phyloP scores from a whole-genome alignment of 345 rosid species.

The Diplotaxis tenuifolia region DNA sequence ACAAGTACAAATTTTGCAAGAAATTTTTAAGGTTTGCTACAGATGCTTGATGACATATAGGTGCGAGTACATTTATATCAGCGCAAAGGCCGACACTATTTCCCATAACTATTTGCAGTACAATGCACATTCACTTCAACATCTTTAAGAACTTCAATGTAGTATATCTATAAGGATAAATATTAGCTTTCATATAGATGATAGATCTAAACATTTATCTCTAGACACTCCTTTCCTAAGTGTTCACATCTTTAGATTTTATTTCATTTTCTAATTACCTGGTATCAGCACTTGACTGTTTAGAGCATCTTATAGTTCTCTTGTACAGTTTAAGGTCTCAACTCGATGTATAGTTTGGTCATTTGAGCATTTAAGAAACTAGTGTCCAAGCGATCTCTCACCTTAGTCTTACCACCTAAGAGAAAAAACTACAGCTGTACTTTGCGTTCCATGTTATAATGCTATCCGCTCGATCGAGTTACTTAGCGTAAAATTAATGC shows the following conservation, averaged over 20 bases:
- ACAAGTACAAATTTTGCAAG: neutral
- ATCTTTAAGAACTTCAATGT: neutral
- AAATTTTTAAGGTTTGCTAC: constrained; percentile 8
- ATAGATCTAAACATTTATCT: neutral
- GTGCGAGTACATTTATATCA: neutral
- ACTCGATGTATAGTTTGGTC: neutral
- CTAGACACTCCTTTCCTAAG: neutral
- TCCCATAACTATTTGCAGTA: neutral
- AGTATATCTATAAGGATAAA: neutral
- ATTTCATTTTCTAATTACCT: neutral
- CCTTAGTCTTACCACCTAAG: neutral
- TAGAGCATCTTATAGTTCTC: neutral
- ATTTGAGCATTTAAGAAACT: neutral
- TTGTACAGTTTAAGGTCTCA: neutral
- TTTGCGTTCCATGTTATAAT: neutral
- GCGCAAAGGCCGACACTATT: neutral
- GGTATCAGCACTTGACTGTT: neutral
- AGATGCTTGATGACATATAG: constrained; percentile 19
- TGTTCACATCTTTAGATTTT: neutral
- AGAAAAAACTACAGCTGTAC: neutral
- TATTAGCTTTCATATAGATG: constrained; percentile 2
- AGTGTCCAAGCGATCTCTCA: neutral
- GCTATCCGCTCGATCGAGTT: neutral
- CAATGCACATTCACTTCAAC: neutral
- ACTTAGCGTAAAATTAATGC: constrained; percentile 11